Percentiles rank a stretch among this genome's conserved stretches.
These are phyloP conservation scores for Luffa aegyptiaca DNA, from an alignment of 306 rosid species.

Conservation along the genomic window DNA sequence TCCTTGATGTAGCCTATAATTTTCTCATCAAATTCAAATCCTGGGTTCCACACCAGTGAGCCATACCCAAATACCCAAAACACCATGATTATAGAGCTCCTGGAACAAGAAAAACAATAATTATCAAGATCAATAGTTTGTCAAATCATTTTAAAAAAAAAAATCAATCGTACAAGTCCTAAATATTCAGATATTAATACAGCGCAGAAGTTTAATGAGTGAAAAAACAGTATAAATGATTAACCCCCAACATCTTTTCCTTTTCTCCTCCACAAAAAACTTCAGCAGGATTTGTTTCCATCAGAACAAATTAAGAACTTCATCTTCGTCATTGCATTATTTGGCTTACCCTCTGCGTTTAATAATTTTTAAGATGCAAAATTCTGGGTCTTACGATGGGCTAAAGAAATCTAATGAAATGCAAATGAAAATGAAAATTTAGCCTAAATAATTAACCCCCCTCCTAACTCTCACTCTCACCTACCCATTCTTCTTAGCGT, in stretches of 20 bases:
- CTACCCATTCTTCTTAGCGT: not conserved
- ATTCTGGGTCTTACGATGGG: not conserved
- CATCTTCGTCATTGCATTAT: not conserved
- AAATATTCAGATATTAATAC: not conserved
- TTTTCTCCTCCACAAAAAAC: not conserved
- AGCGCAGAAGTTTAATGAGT: not conserved
- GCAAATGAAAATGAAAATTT: not conserved
- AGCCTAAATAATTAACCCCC: not conserved
- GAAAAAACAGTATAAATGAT: too few relatives aligned
- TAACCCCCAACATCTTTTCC: not conserved
- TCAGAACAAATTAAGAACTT: not conserved
- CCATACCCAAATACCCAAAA: slow-evolving; percentile 99
- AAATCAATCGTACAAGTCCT: not conserved
- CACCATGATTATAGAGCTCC: slow-evolving; percentile 49
- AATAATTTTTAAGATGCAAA: not conserved
- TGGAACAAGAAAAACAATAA: slow-evolving; percentile 9
- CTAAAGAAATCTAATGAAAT: not conserved
- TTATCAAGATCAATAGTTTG: not conserved
- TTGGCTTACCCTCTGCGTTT: not conserved
- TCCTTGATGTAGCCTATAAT: slow-evolving; percentile 75
- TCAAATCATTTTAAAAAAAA: not conserved
- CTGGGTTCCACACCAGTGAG: slow-evolving; percentile 95
- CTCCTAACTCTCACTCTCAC: too few relatives aligned
- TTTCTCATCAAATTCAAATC: slow-evolving; percentile 79
- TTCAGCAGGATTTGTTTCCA: not conserved